Percentiles rank a stretch among this genome's conserved stretches.
phyloP scores from a whole-genome alignment of 192 early-diverging fungal genomes.

The Mortierella antarctica region DNA sequence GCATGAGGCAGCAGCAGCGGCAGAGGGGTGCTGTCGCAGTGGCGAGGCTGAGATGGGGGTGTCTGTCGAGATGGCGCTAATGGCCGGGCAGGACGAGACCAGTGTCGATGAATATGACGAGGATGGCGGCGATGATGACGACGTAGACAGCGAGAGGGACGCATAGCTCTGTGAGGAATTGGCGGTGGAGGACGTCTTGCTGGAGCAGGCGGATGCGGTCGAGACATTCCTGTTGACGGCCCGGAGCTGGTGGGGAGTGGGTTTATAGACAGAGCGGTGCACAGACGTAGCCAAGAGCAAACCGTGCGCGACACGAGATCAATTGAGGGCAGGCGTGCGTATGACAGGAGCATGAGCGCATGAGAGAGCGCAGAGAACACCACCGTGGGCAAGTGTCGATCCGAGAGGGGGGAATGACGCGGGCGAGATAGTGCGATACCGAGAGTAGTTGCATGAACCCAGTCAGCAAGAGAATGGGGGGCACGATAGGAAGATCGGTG shows the following conservation, averaged over 20 bases:
- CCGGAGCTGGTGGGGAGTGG: conserved; percentile 9
- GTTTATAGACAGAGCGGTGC: neutral
- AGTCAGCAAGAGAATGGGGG: too few species aligned
- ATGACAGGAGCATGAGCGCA: neutral
- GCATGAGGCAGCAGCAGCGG: neutral
- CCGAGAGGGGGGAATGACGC: neutral
- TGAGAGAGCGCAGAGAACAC: neutral
- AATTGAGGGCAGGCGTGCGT: too few species aligned
- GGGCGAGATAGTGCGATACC: too few species aligned
- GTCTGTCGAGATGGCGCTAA: neutral
- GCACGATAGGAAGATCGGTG: too few species aligned
- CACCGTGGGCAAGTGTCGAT: neutral
- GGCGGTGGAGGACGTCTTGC: neutral
- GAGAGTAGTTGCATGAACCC: neutral
- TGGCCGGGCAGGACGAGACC: too few species aligned
- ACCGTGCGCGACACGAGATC: too few species aligned
- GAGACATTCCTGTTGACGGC: conserved; percentile 42
- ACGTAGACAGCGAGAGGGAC: neutral
- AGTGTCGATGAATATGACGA: too few species aligned
- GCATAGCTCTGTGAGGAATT: conserved; percentile 7
- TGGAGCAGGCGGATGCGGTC: conserved; percentile 23
- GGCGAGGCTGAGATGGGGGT: neutral
- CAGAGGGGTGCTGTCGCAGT: neutral
- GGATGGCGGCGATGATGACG: neutral
- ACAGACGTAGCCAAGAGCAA: neutral